Evolutionary conservation across 441 rosid genomes (phyloP).

Genomic region (Syzygium malaccense): DNA sequence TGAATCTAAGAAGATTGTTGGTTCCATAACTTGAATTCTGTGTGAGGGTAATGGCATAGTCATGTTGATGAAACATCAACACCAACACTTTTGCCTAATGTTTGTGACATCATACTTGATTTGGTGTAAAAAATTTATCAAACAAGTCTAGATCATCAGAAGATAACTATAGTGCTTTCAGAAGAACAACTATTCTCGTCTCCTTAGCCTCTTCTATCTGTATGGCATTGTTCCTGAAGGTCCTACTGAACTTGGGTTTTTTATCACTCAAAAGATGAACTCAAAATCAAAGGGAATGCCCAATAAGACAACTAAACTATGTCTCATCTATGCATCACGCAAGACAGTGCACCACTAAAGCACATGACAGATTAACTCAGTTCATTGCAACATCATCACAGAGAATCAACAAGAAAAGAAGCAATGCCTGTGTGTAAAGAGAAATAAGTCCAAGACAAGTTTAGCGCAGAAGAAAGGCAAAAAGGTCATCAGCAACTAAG

Average conservation of each 20-base stretch:
- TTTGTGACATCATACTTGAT: background rate
- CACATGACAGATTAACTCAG: background rate
- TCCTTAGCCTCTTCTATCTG: background rate
- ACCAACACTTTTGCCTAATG: background rate
- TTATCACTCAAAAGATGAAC: background rate
- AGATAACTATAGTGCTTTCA: background rate
- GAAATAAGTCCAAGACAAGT: background rate
- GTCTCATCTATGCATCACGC: background rate
- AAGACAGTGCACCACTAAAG: background rate
- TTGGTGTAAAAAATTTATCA: background rate
- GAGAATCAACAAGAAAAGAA: background rate
- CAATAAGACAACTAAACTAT: background rate
- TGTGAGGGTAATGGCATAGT: background rate
- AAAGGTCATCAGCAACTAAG: background rate
- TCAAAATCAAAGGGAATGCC: background rate
- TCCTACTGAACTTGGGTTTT: background rate
- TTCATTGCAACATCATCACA: background rate
- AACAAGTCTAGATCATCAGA: background rate
- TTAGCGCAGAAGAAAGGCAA: background rate
- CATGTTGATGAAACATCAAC: background rate
- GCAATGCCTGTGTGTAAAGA: background rate
- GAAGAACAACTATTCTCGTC: background rate
- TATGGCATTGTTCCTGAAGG: background rate
- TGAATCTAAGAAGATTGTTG: background rate
- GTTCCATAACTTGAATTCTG: background rate